These are phyloP conservation scores for Hyphodiscus hymeniophilus DNA, from an alignment of 495 filamentous ascomycete species.

Conservation along the genomic window DNA sequence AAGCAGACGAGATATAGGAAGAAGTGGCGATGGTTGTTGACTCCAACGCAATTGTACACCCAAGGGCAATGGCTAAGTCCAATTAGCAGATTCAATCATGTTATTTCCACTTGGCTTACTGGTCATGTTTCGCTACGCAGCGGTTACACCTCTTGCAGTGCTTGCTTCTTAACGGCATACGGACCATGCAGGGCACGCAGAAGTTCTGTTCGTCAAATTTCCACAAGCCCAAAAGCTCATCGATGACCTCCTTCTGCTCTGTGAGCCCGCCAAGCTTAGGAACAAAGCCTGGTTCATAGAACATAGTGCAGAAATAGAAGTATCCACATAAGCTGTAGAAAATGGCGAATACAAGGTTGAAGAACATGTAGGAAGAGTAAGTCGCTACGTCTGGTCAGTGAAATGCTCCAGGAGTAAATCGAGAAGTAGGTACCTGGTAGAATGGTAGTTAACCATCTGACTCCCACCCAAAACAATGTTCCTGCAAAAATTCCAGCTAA, in stretches of 20 bases:
- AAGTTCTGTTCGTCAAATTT: conserved; percentile 94
- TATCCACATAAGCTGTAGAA: conserved; percentile 61
- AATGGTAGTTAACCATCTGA: conserved; percentile 65
- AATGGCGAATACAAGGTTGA: conserved; percentile 65
- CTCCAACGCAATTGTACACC: conserved; percentile 92
- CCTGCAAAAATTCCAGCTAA: conserved; percentile 88
- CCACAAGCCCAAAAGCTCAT: conserved; percentile 72
- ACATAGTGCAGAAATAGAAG: conserved; percentile 82
- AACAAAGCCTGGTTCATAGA: conserved; percentile 87
- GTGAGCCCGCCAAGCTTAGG: conserved; percentile 82
- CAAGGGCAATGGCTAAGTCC: conserved; percentile 84
- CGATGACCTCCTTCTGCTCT: conserved; percentile 79
- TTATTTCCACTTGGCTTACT: conserved; percentile 49
- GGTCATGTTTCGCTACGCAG: conserved; percentile 93
- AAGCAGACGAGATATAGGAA: conserved; percentile 77
- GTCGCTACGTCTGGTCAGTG: conserved; percentile 41
- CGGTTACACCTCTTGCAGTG: conserved; percentile 86
- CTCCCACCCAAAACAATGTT: conserved; percentile 73
- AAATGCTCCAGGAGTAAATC: neutral
- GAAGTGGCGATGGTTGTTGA: conserved; percentile 94
- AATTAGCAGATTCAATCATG: conserved; percentile 31
- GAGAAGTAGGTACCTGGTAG: conserved; percentile 51
- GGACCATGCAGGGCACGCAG: conserved; percentile 87
- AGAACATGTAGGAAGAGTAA: conserved; percentile 51
- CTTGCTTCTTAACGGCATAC: conserved; percentile 86